Percentiles rank a stretch among this genome's conserved stretches.
phyloP scores from a whole-genome alignment of 345 rosid species.

The Boechera divaricarpa region DNA sequence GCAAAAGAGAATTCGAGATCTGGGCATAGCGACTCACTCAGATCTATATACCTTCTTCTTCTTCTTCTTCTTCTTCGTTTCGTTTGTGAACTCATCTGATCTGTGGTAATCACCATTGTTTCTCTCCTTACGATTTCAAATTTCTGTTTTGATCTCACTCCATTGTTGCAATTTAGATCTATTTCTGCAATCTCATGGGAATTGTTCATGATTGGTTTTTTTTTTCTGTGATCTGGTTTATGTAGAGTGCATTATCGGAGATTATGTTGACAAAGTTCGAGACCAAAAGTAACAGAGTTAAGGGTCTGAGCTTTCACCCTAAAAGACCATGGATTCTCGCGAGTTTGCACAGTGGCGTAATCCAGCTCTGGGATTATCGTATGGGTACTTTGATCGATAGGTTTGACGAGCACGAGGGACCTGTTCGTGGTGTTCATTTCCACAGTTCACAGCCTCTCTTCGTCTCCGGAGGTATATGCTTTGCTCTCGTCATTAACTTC shows the following conservation, averaged over 20 bases:
- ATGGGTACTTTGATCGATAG: conserved; percentile 88
- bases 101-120: background rate
- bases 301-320: conserved; percentile 87
- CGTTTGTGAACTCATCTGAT: background rate
- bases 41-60: background rate
- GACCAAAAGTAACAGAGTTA: conserved; percentile 93
- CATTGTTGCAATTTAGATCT: conserved; percentile 17
- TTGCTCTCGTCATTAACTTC: background rate
- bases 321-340: conserved; percentile 96
- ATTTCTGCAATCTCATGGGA: background rate
- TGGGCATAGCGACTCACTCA: conserved; percentile 8
- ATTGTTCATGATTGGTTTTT: background rate
- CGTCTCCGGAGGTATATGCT: conserved; percentile 76
- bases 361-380: conserved; percentile 95
- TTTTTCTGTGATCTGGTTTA: background rate
- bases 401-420: conserved; percentile 86
- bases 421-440: conserved; percentile 96
- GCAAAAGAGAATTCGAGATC: background rate
- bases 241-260: conserved; percentile 5
- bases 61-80: background rate
- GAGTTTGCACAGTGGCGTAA: conserved; percentile 94
- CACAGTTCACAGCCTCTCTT: conserved; percentile 87
- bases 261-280: conserved; percentile 81
- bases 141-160: conserved; percentile 2
- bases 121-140: background rate